Base-by-base conservation (phyloP, 768 basidiomycete species). In the Coprinopsis sp. region DNA sequence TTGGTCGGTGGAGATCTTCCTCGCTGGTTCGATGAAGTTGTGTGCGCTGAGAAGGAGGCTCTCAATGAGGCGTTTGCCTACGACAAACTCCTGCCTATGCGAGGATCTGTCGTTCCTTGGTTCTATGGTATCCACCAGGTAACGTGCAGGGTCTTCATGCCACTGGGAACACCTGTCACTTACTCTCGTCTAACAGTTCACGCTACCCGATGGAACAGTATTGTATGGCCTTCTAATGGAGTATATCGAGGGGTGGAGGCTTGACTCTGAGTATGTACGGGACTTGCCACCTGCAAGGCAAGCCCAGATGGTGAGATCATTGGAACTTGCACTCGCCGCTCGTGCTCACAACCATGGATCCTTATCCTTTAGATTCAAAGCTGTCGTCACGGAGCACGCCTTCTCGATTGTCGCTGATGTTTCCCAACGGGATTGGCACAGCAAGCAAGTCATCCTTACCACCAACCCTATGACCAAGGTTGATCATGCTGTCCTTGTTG, bases 71-170 rank as follows among this genome's bases (percentile, higher is more conserved):
- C 49, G 6, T 38, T 36, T 29, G 54, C 55, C 10, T 62, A 62
- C 36, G 46, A 60, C 21, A 59, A 62, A 51, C 54, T 62, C 29
- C 48, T 11, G 24, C 29, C 52, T n/a, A 52, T 43, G 14, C 60
- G 60, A 51, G 60, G 60, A 23, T 48, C 58, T 5, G n/a, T 57
- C 3, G 27, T 60, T 47, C 60, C 60, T 37, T 62, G 59, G 60
- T 62, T 57, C 28, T 62, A 60, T 41, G 59, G 60, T 25, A 41
- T 27, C 3, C 58, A 62, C 39, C 50, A 57, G 55, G 60, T 59
- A 39, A 45, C n/a, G 2, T 40, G 5, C 36, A 25, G 22, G n/a
- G 11, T 33, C 22, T 27, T 19, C 3, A 27, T 33, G 19, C 30
- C 25, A 27, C 34, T 6, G 19, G 12, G 6, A 5, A 16, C n/a